A percentile compares a stretch with the other conserved stretches of the same genome.
These are phyloP conservation scores for Cocos nucifera DNA, from an alignment of 176 grass and related monocot species.

Conservation along the genomic window DNA sequence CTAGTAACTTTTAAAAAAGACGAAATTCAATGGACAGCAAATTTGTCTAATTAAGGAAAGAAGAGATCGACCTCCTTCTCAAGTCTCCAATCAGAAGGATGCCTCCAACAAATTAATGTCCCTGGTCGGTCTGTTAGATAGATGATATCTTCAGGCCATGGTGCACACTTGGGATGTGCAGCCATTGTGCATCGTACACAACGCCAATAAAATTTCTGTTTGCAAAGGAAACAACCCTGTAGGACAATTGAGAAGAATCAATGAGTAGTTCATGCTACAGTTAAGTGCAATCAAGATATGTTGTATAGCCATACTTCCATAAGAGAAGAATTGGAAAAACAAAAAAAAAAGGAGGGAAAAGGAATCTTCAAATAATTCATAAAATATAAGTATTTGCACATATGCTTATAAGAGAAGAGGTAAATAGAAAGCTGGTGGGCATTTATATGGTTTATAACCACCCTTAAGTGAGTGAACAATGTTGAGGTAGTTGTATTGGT, in stretches of 20 bases:
- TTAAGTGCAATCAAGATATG: not conserved
- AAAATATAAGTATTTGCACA: too few relatives aligned
- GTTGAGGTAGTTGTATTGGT: too few relatives aligned
- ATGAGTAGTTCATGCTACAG: constrained; percentile 4
- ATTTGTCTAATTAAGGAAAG: constrained; percentile 28
- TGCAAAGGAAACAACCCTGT: constrained; percentile 71
- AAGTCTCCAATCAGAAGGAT: constrained; percentile 50
- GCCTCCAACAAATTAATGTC: constrained; percentile 55
- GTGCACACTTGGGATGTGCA: constrained; percentile 78
- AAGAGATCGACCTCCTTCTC: constrained; percentile 64
- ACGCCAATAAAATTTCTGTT: constrained; percentile 65
- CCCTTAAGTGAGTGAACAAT: too few relatives aligned
- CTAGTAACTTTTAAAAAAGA: too few relatives aligned
- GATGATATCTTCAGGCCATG: constrained; percentile 44
- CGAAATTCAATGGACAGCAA: not conserved
- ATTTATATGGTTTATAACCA: too few relatives aligned
- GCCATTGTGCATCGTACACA: constrained; percentile 76
- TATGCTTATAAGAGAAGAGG: too few relatives aligned
- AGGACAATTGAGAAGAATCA: constrained; percentile 25
- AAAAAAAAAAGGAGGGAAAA: not conserved
- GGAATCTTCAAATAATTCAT: too few relatives aligned
- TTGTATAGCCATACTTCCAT: not conserved
- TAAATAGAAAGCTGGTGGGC: too few relatives aligned
- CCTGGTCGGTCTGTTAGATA: constrained; percentile 38
- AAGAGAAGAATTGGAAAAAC: not conserved